These are phyloP conservation scores for Calonectria montana DNA, from an alignment of 2,329 filamentous ascomycete species.

Conservation along the genomic window DNA sequence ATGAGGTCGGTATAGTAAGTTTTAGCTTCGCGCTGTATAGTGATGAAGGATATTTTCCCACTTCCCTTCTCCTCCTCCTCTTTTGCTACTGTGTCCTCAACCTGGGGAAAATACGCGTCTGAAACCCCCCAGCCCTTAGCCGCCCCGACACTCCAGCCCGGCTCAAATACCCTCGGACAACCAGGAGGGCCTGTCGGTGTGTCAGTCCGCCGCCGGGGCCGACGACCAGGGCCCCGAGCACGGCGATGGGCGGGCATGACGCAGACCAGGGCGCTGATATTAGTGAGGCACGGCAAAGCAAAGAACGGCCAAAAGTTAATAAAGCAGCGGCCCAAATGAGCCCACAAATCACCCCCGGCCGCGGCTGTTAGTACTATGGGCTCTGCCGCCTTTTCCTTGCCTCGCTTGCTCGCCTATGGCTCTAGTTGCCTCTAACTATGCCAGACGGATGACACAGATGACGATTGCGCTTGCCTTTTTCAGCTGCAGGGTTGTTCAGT, in stretches of 20 bases:
- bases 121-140: neutral
- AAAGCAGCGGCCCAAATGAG: neutral
- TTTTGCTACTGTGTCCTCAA: neutral
- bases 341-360: neutral
- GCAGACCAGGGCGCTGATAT: neutral
- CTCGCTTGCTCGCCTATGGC: neutral
- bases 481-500: neutral
- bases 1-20: neutral
- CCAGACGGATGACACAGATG: neutral
- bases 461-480: neutral
- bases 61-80: neutral
- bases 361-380: neutral
- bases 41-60: neutral
- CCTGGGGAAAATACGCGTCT: neutral
- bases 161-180: neutral
- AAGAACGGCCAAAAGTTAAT: constrained; percentile 2
- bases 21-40: neutral
- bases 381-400: neutral
- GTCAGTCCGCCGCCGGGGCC: neutral
- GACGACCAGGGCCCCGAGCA: neutral
- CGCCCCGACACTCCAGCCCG: neutral
- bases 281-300: constrained; percentile 9
- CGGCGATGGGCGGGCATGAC: neutral
- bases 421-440: neutral
- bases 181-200: neutral